phyloP scores from a whole-genome alignment of 148 eudicot genomes.

The Rheum nobile region DNA sequence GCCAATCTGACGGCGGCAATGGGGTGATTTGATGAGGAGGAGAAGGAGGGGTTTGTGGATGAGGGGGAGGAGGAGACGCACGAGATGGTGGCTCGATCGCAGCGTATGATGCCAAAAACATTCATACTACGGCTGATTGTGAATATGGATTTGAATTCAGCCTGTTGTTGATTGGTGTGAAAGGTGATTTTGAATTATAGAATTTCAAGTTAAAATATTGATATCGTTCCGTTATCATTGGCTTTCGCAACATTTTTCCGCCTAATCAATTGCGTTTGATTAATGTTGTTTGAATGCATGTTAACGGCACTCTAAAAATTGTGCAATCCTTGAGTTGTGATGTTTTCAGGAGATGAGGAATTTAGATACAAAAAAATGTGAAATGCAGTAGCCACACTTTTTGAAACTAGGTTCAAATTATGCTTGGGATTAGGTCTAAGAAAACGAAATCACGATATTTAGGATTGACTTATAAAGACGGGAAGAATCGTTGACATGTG shows the following conservation, averaged over 20 bases:
- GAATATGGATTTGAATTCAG: background rate
- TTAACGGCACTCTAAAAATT: background rate
- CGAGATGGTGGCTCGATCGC: no score
- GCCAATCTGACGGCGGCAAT: no score
- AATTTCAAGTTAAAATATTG: background rate
- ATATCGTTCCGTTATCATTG: background rate
- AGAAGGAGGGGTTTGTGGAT: no score
- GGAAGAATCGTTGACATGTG: constrained; percentile 47
- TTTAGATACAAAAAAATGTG: background rate
- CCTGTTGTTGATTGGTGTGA: background rate
- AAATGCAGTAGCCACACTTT: background rate
- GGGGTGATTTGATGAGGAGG: no score
- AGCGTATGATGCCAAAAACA: no score
- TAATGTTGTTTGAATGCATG: background rate
- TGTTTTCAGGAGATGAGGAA: background rate
- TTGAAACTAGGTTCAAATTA: background rate
- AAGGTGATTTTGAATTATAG: background rate
- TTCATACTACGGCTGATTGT: background rate
- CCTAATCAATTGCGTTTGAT: background rate
- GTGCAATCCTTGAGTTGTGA: background rate
- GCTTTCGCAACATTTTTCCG: background rate
- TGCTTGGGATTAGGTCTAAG: background rate
- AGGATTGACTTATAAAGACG: background rate
- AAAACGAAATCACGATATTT: background rate
- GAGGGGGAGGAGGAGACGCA: no score